A percentile compares a stretch with the other conserved stretches of the same genome.
Conservation (phyloP, 371 early-diverging fungal genomes). For the Mortierella sp. region DNA sequence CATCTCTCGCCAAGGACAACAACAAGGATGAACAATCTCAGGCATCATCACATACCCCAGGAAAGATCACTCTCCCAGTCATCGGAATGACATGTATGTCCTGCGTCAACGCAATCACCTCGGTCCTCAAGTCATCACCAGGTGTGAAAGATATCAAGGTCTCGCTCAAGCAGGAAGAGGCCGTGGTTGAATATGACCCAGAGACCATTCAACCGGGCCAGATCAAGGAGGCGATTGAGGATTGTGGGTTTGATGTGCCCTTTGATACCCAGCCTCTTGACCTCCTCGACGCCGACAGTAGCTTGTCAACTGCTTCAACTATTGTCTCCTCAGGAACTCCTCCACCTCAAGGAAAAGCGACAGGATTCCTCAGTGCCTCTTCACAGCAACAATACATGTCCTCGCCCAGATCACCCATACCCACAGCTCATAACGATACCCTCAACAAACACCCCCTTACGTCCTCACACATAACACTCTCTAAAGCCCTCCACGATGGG, state of each 20-base stretch:
- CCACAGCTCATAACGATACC: conserved; percentile 2
- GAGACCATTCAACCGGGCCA: conserved; percentile 23
- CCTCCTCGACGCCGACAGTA: background rate
- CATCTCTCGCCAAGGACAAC: conserved; percentile 30
- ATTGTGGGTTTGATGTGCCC: conserved; percentile 71
- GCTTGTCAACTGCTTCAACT: background rate
- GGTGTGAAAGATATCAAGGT: conserved; percentile 68
- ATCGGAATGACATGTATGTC: conserved; percentile 91
- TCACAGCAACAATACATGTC: background rate
- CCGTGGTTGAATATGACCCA: conserved; percentile 62
- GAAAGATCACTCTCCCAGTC: conserved; percentile 63
- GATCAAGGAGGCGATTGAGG: conserved; percentile 66
- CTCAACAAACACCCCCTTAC: conserved; percentile 2
- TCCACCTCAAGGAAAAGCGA: background rate
- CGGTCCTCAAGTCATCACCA: conserved; percentile 59
- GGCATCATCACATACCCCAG: conserved; percentile 13
- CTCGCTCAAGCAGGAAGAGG: conserved; percentile 65
- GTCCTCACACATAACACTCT: conserved; percentile 14
- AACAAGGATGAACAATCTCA: conserved; percentile 18
- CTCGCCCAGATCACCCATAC: conserved; percentile 2
- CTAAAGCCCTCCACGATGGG: conserved; percentile 18
- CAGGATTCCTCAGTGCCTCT: background rate
- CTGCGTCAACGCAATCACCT: conserved; percentile 80
- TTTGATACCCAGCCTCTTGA: conserved; percentile 16
- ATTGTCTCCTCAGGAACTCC: background rate